phyloP scores from a whole-genome alignment of 371 early-diverging fungal genomes.

The Blastocladiella emersonii region DNA sequence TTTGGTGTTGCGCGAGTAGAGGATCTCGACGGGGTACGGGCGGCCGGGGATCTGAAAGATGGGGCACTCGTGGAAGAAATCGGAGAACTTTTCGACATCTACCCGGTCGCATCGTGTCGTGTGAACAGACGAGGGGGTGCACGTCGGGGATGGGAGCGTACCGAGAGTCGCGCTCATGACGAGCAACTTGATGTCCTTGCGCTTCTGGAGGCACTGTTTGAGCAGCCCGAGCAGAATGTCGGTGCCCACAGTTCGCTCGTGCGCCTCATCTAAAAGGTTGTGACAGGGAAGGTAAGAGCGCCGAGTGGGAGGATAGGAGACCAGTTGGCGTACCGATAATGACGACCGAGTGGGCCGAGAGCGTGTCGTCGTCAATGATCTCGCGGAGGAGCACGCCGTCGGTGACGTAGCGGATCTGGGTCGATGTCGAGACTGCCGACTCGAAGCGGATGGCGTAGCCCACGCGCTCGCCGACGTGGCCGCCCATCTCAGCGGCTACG shows the following conservation, averaged over 20 bases:
- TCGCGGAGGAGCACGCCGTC: slow-evolving; percentile 83
- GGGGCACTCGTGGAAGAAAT: slow-evolving; percentile 58
- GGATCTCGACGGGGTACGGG: slow-evolving; percentile 57
- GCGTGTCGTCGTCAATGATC: slow-evolving; percentile 42
- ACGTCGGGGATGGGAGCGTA: not conserved
- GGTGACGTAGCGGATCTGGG: slow-evolving; percentile 72
- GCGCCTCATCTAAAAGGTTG: slow-evolving; percentile 64
- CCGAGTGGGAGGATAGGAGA: not conserved
- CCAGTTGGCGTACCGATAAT: slow-evolving; percentile 23
- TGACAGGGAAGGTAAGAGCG: too few species aligned
- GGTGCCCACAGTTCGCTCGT: slow-evolving; percentile 86
- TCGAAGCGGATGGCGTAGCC: slow-evolving; percentile 88
- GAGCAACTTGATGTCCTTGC: slow-evolving; percentile 47
- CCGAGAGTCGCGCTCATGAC: slow-evolving; percentile 74
- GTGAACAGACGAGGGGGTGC: too few species aligned
- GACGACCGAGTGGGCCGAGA: slow-evolving; percentile 54
- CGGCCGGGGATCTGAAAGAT: slow-evolving; percentile 73
- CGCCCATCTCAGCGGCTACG: slow-evolving; percentile 57
- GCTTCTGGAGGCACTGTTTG: slow-evolving; percentile 14
- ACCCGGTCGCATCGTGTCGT: too few species aligned
- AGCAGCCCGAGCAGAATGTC: slow-evolving; percentile 78
- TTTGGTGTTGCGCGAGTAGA: slow-evolving; percentile 36
- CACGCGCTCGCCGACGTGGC: slow-evolving; percentile 39
- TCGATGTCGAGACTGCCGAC: slow-evolving; percentile 37
- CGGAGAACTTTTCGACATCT: slow-evolving; percentile 52